Base-by-base conservation (phyloP, 352 stramenopile genomes). In the Phytophthora ohioensis region DNA sequence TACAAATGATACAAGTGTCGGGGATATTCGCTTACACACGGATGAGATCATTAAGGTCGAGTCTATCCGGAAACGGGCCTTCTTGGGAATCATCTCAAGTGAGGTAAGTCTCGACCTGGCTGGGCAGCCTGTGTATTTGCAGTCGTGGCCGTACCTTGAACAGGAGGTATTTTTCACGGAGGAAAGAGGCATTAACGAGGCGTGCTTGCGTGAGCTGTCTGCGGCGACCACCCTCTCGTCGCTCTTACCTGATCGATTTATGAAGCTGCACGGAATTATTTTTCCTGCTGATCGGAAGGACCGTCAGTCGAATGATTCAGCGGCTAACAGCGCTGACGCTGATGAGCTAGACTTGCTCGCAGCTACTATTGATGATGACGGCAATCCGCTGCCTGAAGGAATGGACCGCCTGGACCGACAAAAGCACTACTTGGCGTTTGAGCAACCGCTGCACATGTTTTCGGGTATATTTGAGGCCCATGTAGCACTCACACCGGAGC, bases 121-220 rank as follows among this genome's bases (percentile, higher is more conserved):
- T 52, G 84, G 77, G 0, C 73, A 81, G 21, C 59, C 75, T 1
- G 74, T 96, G 27, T 94, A 92, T 66, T 48, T 96, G 34, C 83
- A 94, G 65, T 83, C 85, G 11, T 96, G 87, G 87, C 86, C 89
- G 10, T 92, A 93, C 38, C 84, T 87, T 11, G 84, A 94, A 56
- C 74, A 85, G 38, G 71, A 87, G 30, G 39, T 76, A 1, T 75
- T 88, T 41, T 88, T 88, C 45, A 82, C 73, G 7, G 60, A 82
- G 21, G 67, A 84, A 58, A 73, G 47, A 5, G 85, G 81, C 0
- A 84, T 91, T 3, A 81, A 80, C 27, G 73, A 82, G 49, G 76
- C 80, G 1, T 91, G 84, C 45, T 60, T 87, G 13, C 87, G 87
- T 5, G 85, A 93, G 38, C 31, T 91, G 9, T 80, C 80, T 27